Conservation (phyloP, 1,284 basidiomycete species). For the Vanrija sp. region DNA sequence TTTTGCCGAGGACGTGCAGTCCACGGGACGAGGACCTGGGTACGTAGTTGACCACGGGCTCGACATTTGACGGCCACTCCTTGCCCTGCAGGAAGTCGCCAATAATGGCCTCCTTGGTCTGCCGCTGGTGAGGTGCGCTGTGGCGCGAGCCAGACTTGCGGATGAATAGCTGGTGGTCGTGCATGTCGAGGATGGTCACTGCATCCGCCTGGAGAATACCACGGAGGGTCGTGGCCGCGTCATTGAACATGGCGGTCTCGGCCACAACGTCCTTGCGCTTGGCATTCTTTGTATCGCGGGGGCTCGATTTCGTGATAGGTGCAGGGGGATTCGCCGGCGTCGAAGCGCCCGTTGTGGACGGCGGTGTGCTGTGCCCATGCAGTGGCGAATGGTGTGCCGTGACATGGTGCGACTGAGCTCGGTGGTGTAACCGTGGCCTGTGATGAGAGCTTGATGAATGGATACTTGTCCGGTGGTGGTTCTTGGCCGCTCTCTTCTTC, state of each 20-base stretch:
- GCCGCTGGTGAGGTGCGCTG: no score
- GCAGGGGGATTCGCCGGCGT: not conserved
- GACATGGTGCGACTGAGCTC: not conserved
- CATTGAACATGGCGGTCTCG: constrained; percentile 23
- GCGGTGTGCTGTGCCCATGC: not conserved
- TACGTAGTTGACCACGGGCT: constrained; percentile 34
- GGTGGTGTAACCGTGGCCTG: no score
- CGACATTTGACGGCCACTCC: constrained; percentile 30
- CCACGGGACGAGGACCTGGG: constrained; percentile 3
- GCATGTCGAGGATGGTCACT: constrained; percentile 32
- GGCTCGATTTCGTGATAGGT: constrained; percentile 25
- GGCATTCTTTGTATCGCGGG: constrained; percentile 25
- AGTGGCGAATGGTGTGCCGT: not conserved
- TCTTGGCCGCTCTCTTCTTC: not conserved
- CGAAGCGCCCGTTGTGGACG: not conserved
- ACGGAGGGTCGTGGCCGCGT: constrained; percentile 31
- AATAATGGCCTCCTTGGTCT: constrained; percentile 29
- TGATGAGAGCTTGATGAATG: not conserved
- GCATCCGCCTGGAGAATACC: constrained; percentile 35
- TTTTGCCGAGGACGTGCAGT: constrained; percentile 24
- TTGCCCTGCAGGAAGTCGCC: constrained; percentile 30
- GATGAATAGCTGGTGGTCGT: constrained; percentile 39
- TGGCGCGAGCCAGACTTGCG: constrained; percentile 8
- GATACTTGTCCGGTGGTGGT: not conserved
- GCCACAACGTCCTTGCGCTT: constrained; percentile 18